A percentile compares a stretch with the other conserved stretches of the same genome.
phyloP scores from a whole-genome alignment of 805 yeast genomes.

The Sungouiella thailandica region DNA sequence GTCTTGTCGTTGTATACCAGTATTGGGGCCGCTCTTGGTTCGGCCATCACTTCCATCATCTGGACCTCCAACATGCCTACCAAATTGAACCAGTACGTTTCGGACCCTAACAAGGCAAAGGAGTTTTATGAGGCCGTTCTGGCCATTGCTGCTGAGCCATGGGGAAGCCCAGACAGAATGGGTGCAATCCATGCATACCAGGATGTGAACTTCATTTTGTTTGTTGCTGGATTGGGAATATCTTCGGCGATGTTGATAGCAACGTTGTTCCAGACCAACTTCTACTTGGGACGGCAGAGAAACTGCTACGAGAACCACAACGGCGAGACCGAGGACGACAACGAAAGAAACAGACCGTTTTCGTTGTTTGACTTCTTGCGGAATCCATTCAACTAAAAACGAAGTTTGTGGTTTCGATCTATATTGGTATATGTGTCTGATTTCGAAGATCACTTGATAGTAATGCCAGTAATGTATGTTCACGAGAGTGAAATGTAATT shows the following conservation, averaged over 20 bases:
- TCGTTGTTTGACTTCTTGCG: neutral
- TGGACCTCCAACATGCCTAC: conserved; percentile 23
- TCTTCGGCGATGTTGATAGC: conserved; percentile 22
- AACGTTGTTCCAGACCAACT: conserved; percentile 29
- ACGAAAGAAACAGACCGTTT: neutral
- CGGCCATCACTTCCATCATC: conserved; percentile 36
- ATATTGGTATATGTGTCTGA: too few relatives aligned
- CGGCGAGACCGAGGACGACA: neutral
- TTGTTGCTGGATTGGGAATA: conserved; percentile 24
- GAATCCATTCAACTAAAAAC: neutral
- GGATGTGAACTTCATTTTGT: conserved; percentile 22
- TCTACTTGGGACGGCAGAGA: conserved; percentile 21
- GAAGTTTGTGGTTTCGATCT: too few relatives aligned
- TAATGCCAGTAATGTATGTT: too few relatives aligned
- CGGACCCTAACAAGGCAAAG: conserved; percentile 14
- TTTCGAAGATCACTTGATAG: too few relatives aligned
- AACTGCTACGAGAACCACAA: neutral
- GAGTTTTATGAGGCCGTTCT: conserved; percentile 19
- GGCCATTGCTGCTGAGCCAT: conserved; percentile 18
- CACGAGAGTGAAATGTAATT: too few relatives aligned
- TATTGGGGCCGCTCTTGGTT: conserved; percentile 37
- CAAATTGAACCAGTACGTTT: conserved; percentile 23
- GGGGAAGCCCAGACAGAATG: conserved; percentile 22
- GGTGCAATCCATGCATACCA: conserved; percentile 30
- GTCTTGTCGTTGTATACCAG: conserved; percentile 27